phyloP scores from a whole-genome alignment of 2,329 filamentous ascomycete species.

The Cercospora sesami region DNA sequence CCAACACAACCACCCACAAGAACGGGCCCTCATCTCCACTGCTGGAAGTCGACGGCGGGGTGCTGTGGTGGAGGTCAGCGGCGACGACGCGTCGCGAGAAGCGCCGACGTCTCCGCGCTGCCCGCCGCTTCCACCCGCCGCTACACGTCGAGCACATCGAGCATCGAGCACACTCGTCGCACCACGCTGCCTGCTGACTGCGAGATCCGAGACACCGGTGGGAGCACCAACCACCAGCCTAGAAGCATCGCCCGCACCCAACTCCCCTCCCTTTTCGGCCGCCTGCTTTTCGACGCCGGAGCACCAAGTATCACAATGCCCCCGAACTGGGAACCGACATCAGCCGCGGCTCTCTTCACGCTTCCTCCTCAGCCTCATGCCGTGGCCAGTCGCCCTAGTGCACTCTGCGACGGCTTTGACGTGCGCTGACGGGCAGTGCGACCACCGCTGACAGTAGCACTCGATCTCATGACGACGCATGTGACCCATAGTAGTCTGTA shows the following conservation, averaged over 20 bases:
- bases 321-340: background rate
- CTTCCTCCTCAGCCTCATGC: background rate
- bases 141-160: background rate
- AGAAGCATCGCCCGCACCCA: background rate
- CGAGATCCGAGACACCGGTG: constrained; percentile 6
- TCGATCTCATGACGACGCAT: background rate
- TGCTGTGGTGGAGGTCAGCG: background rate
- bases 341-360: background rate
- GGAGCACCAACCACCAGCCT: background rate
- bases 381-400: background rate
- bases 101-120: constrained; percentile 5
- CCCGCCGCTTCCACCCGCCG: background rate
- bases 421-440: background rate
- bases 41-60: background rate
- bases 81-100: background rate
- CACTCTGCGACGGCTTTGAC: background rate
- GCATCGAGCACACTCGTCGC: background rate
- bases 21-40: background rate
- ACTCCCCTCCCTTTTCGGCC: constrained; percentile 7
- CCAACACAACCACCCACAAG: background rate
- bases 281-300: constrained; percentile 11
- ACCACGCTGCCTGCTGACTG: background rate
- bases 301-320: constrained; percentile 7
- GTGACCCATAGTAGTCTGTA: background rate
- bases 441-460: background rate